Base-by-base conservation (phyloP, 805 yeast genomes). In the Yamadazyma sp. region DNA sequence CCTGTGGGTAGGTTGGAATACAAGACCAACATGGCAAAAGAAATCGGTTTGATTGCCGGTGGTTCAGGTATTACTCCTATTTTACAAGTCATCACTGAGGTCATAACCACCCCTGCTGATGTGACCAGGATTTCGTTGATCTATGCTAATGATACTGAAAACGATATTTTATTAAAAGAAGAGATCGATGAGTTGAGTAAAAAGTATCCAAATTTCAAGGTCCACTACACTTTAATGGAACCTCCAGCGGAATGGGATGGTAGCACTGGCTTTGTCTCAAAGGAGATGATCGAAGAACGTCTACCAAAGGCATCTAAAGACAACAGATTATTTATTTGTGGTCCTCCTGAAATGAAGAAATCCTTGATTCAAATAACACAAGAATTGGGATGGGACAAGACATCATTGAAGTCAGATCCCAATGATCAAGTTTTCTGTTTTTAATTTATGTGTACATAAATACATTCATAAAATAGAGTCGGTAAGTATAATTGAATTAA, bases 11-110 rank as follows among this genome's bases (percentile, higher is more conserved):
- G 81, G 55, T 77, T 85, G 60, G 59, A 76, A 22, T 82, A 82
- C 55, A 41, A 53, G 27, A 49, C 71, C 17, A 82, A 82, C 54
- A 73, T 77, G 66, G 82, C 79, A 27, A 73, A 73, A 44, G 76
- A 79, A 42, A 69, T 85, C 40, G 79, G 80, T 13, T 71, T 85
- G 64, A 70, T 85, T 49, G 91, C 90, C 6, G 95, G 93, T 48
- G 95, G 95, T 13, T 78, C 91, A 0, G 95, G 97, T 36, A 82
- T 90, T 46, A 87, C 96, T 6, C 96, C 97, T 25, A 80, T 87
- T 63, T 72, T 84, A 53, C 95, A 89, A 62, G 83, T 90, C 11
- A 68, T 85, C 36, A 80, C 84, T 43, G 75, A 75, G 42, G 71
- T 84, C 35, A 76, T 83, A 44, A 83, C 89, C 12, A 78, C 81